Percentiles rank a stretch among this genome's conserved stretches.
These are phyloP conservation scores for Sporothrix curviconia DNA, from an alignment of 2,329 filamentous ascomycete species.

Conservation along the genomic window DNA sequence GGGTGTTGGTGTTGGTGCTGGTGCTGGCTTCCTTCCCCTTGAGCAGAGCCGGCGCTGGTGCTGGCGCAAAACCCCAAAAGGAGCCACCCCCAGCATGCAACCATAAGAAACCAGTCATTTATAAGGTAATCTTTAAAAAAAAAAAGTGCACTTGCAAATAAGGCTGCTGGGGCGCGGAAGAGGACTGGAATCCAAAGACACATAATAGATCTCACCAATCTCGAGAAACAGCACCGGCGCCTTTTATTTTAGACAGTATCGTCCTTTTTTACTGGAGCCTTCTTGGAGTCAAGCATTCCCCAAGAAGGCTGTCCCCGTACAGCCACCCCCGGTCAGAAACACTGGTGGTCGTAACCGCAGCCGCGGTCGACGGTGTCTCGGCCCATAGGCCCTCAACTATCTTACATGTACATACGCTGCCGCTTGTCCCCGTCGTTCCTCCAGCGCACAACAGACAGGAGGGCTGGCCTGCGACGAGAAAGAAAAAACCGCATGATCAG, in stretches of 20 bases:
- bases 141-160: background rate
- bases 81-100: background rate
- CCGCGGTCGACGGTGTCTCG: background rate
- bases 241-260: background rate
- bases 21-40: background rate
- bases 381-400: background rate
- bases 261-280: too few species aligned
- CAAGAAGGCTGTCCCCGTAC: too few species aligned
- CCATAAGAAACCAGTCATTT: too few species aligned
- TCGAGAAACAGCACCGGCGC: background rate
- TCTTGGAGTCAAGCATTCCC: too few species aligned
- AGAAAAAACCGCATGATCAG: too few species aligned
- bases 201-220: background rate
- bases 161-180: background rate
- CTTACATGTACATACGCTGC: too few species aligned
- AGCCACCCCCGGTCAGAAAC: background rate
- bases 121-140: too few species aligned
- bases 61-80: background rate
- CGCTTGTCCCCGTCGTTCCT: too few species aligned
- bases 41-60: constrained; percentile 12
- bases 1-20: constrained; percentile 3
- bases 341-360: background rate
- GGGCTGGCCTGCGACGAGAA: too few species aligned
- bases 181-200: too few species aligned
- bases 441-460: too few species aligned